phyloP scores from a whole-genome alignment of 371 early-diverging fungal genomes.

The Gilbertella persicaria region DNA sequence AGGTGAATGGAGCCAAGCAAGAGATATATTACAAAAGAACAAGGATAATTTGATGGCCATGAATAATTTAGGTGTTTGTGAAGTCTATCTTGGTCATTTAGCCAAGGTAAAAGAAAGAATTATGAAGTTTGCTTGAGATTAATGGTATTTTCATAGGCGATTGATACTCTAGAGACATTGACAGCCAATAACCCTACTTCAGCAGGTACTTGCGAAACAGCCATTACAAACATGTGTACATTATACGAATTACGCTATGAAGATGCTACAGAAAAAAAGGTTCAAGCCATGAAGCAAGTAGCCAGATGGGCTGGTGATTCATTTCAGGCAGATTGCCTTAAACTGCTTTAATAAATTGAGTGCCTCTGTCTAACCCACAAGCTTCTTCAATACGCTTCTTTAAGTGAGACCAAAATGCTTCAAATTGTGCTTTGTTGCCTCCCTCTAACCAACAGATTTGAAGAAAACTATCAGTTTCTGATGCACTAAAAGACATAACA shows the following conservation, averaged over 20 bases:
- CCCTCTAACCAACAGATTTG: constrained; percentile 41
- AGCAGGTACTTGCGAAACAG: constrained; percentile 57
- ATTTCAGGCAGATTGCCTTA: constrained; percentile 54
- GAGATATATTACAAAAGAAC: constrained; percentile 49
- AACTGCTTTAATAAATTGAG: constrained; percentile 31
- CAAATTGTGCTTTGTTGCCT: constrained; percentile 39
- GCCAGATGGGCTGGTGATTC: constrained; percentile 65
- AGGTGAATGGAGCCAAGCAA: constrained; percentile 57
- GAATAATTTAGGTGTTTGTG: constrained; percentile 61
- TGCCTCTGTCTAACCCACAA: constrained; percentile 48
- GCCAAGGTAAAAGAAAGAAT: constrained; percentile 25
- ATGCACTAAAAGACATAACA: constrained; percentile 4
- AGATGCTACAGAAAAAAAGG: constrained; percentile 48
- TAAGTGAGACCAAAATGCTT: constrained; percentile 53
- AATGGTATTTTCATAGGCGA: constrained; percentile 18
- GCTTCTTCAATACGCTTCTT: constrained; percentile 57
- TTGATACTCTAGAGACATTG: constrained; percentile 32
- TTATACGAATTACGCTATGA: constrained; percentile 62
- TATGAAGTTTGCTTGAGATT: neutral
- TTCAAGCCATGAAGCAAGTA: constrained; percentile 53
- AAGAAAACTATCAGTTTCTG: constrained; percentile 8
- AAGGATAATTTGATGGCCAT: constrained; percentile 53
- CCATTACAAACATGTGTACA: constrained; percentile 61
- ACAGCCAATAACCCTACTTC: constrained; percentile 37
- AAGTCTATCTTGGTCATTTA: constrained; percentile 59